These are phyloP conservation scores for Quercus variabilis DNA, from an alignment of 306 rosid species.

Conservation along the genomic window DNA sequence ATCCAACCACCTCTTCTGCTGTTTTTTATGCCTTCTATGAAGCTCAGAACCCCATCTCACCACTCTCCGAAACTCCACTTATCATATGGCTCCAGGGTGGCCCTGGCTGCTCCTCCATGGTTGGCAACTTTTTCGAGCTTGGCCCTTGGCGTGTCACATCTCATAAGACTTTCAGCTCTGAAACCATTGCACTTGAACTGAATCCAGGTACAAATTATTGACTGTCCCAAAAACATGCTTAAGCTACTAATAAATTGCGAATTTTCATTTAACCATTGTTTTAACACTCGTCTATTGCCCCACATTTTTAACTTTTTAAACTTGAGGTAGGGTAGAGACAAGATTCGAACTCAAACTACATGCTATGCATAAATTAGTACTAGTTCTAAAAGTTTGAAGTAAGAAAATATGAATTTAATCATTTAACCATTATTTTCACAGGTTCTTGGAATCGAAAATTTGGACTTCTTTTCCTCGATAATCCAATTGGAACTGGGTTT, in stretches of 20 bases:
- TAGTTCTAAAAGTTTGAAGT: too few species aligned
- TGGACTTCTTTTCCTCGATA: constrained; percentile 74
- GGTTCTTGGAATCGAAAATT: constrained; percentile 65
- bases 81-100: constrained; percentile 91
- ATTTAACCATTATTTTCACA: too few species aligned
- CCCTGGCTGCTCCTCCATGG: constrained; percentile 91
- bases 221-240: too few species aligned
- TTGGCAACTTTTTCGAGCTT: constrained; percentile 71
- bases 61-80: constrained; percentile 63
- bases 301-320: too few species aligned
- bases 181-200: constrained; percentile 33
- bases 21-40: constrained; percentile 79
- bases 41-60: constrained; percentile 51
- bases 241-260: too few species aligned
- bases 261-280: too few species aligned
- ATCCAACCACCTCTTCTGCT: constrained; percentile 38
- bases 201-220: constrained; percentile 31
- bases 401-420: too few species aligned
- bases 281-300: too few species aligned
- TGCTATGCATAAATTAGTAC: too few species aligned
- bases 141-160: constrained; percentile 70
- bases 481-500: constrained; percentile 76
- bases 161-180: constrained; percentile 5
- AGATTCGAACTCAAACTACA: too few species aligned
- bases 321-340: too few species aligned